Conservation (phyloP, 805 yeast genomes). For the Nematodospora valgi region DNA sequence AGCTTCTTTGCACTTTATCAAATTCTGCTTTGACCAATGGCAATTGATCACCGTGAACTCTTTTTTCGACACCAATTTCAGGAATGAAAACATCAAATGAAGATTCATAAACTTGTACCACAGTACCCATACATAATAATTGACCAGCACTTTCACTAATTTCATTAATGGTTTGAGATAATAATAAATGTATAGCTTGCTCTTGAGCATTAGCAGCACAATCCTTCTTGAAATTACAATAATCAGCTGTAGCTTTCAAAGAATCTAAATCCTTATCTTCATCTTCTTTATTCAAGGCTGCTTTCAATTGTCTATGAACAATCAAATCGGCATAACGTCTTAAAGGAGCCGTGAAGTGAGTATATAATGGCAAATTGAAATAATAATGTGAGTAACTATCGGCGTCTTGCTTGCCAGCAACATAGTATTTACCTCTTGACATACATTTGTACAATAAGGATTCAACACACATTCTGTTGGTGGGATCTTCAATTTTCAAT, state of each 20-base stretch:
- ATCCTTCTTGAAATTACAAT: slow-evolving; percentile 93
- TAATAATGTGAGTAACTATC: slow-evolving; percentile 77
- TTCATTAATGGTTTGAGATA: slow-evolving; percentile 80
- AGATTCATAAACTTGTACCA: slow-evolving; percentile 90
- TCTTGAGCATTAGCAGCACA: slow-evolving; percentile 92
- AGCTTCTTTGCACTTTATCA: slow-evolving; percentile 58
- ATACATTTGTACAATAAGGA: slow-evolving; percentile 76
- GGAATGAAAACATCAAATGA: slow-evolving; percentile 92
- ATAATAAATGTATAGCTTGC: slow-evolving; percentile 83
- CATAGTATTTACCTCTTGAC: slow-evolving; percentile 80
- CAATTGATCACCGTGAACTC: slow-evolving; percentile 96
- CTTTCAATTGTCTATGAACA: slow-evolving; percentile 87
- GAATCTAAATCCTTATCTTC: slow-evolving; percentile 58
- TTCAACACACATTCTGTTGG: slow-evolving; percentile 70
- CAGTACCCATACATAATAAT: slow-evolving; percentile 78
- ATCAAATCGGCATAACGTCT: slow-evolving; percentile 89
- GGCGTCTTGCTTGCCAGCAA: slow-evolving; percentile 84
- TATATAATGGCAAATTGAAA: slow-evolving; percentile 78
- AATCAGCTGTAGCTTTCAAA: slow-evolving; percentile 79
- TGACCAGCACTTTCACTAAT: slow-evolving; percentile 75
- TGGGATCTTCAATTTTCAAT: slow-evolving; percentile 56
- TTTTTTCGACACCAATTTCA: slow-evolving; percentile 89
- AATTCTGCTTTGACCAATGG: slow-evolving; percentile 92
- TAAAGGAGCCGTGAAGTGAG: slow-evolving; percentile 91
- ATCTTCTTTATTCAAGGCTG: slow-evolving; percentile 44